Base-by-base conservation (phyloP, 202 grass and related monocot species). In the Musa balbisiana region DNA sequence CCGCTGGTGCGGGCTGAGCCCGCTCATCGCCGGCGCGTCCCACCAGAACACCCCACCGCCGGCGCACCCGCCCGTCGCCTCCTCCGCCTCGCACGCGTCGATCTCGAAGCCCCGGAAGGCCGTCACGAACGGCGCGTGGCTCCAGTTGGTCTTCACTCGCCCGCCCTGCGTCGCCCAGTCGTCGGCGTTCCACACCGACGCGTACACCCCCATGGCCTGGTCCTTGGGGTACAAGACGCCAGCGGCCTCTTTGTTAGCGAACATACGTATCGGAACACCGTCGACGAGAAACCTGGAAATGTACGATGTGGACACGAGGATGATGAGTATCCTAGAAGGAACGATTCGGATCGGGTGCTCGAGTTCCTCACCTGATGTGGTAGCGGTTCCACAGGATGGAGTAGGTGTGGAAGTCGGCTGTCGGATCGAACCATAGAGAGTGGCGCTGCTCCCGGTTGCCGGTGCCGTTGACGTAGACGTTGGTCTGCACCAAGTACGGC, bases 191-290 rank as follows among this genome's bases (percentile, higher is more conserved):
- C 67, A 79, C 67, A 62, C 25, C 1, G 66, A 71, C 3, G 53
- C 77, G 27, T 79, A 71, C 26, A 79, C 77, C 8, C 77, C 66
- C 77, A 79, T 79, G 9, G 77, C 53, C 53, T 79, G 77, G 54
- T 26, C 13, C 14, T 60, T 71, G 2, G 77, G 77, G 54, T 60
- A 71, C 23, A 21, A 17, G 25, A 79, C 33, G 6, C 65, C 77
- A 3, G n/a, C 14, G 1, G 15, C 65, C 26, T 70, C 65, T 17
- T 19, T 21, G 53, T 79, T 71, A 8, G 27, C n/a, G 66, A 71
- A 79, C 66, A 60, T 24, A 0, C 77, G 52, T 43, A 79, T 71
- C 6, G 66, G 77, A 2, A 62, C 27, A 2, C 77, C 77, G 43
- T 76, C 74, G 3, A 76, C 74, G 15, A 50, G 58, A 52, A 76